Conservation (phyloP, 306 rosid species). For the Abrus pulchellus region DNA sequence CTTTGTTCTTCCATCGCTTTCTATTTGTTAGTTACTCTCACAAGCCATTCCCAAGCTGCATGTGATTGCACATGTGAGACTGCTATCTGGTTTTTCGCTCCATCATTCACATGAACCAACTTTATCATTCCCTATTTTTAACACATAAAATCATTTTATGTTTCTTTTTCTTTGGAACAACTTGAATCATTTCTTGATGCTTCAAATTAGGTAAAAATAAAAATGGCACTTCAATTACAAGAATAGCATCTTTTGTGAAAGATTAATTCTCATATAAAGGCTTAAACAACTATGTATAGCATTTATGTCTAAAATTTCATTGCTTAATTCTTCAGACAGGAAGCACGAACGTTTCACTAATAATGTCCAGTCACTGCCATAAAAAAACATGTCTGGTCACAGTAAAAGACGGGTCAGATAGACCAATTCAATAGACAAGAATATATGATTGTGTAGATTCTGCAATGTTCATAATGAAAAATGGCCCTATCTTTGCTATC, state of each 20-base stretch:
- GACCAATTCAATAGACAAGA: slow-evolving; percentile 23
- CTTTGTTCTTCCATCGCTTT: slow-evolving; percentile 18
- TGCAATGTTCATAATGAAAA: slow-evolving; percentile 24
- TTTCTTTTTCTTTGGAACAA: not conserved
- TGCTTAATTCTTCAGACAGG: too few species aligned
- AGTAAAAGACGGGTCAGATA: slow-evolving; percentile 2
- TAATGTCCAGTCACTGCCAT: not conserved
- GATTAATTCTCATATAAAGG: too few species aligned
- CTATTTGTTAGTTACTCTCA: slow-evolving; percentile 22
- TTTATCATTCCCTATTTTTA: not conserved
- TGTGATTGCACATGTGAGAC: slow-evolving; percentile 59
- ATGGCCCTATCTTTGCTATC: not conserved
- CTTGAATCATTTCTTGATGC: not conserved
- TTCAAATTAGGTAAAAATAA: too few species aligned
- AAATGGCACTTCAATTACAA: too few species aligned
- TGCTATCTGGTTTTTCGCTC: slow-evolving; percentile 34
- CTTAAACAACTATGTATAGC: too few species aligned
- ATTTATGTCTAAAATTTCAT: too few species aligned
- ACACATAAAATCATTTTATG: not conserved
- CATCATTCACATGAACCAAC: slow-evolving; percentile 48
- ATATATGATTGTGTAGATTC: not conserved
- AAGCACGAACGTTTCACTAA: not conserved
- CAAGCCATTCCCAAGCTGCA: slow-evolving; percentile 30
- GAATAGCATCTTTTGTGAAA: too few species aligned
- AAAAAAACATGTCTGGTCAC: too few species aligned